Evolutionary conservation across 2,329 filamentous ascomycete genomes (phyloP), one percentile per base, ranked within the genome.

Genomic region (Shiraia sp.): DNA sequence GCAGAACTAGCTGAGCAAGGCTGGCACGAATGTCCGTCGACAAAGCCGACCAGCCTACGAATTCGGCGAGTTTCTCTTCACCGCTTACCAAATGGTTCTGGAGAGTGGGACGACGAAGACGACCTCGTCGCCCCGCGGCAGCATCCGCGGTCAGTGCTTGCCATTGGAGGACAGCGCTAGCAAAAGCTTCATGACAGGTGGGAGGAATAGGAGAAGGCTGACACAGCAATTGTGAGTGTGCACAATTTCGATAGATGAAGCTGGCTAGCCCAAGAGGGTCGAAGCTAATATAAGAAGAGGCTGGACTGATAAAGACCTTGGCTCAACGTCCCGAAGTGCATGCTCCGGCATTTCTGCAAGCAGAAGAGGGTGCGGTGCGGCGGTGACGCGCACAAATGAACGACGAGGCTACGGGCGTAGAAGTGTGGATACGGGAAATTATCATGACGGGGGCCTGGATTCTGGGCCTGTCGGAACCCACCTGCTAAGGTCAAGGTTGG

Each of bases 391-490:
- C 57, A 63, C 53, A 57, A 59, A 44, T 54, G 54, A 55, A 39
- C 44, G 47, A 30, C 53, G 56, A 61, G 56, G 59, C 55, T 55
- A 53, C 51, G 54, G 47, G 44, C 19, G 4, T 22, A 22, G 19
- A 8, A 22, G 41, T 42, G 53, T 52, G 53, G 47, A 36, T 32
- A 47, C 47, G 57, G 57, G 63, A 66, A 65, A 65, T 65, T 61
- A 65, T 33, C 49, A 54, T 45, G 52, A 33, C 37, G n/a, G n/a
- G n/a, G n/a, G n/a, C 41, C 41, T 29, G 38, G 36, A 27, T 36
- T 54, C 53, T 55, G 50, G 51, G 44, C 51, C 45, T 33, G 41
- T 36, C 24, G 32, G 39, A 41, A 40, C 41, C 45, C 49, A 49
- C 50, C 39, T 42, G 36, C n/a, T n/a, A n/a, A n/a, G n/a, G n/a